Evolutionary conservation across 179 eudicot species (phyloP), one percentile per base, ranked within the genome.

Genomic region (Drosera spatulata): DNA sequence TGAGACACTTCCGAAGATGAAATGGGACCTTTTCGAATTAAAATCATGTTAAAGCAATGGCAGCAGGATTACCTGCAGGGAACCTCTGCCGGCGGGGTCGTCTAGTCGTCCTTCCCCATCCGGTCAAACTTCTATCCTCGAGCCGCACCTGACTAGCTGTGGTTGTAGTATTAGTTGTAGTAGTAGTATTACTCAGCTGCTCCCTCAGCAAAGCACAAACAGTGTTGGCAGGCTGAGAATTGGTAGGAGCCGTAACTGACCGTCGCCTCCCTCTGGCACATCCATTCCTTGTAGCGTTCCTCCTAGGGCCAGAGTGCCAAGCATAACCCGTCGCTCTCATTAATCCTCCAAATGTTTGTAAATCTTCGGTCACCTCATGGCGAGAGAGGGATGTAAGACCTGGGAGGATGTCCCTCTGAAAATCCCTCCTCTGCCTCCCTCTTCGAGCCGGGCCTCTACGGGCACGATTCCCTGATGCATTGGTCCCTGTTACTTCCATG

Each of bases 31-130:
- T 22, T 22, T 22, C 33, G 33, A 22, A 1, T 22, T 22, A 22
- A 22, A 22, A 22, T 78, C 66, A 75, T 5, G 76, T 62, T 68
- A 74, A 63, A 41, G 66, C 60, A 15, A 74, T 71, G 55, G 82
- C 53, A 12, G 80, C 75, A 64, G 73, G 77, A 65, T 85, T 91
- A 72, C 91, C 84, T 50, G 87, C 77, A 61, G 86, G 78, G 71
- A 75, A 79, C 72, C 98, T 70, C 64, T 91, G 98, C 45, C 98
- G 66, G 43, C 98, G 74, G 12, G 95, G 95, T 51, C 98, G 91
- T 47, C 96, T 79, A 39, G 95, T 83, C 6, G 87, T 84, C 85
- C 84, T 88, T 50, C 98, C 98, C 98, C 98, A 91, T 50, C 95
- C 85, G 2, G 83, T 82, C 60, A 88, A 71, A 71, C 84, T 82